These are phyloP conservation scores for Boletus austroedulis DNA, from an alignment of 1,284 basidiomycete species.

Conservation along the genomic window DNA sequence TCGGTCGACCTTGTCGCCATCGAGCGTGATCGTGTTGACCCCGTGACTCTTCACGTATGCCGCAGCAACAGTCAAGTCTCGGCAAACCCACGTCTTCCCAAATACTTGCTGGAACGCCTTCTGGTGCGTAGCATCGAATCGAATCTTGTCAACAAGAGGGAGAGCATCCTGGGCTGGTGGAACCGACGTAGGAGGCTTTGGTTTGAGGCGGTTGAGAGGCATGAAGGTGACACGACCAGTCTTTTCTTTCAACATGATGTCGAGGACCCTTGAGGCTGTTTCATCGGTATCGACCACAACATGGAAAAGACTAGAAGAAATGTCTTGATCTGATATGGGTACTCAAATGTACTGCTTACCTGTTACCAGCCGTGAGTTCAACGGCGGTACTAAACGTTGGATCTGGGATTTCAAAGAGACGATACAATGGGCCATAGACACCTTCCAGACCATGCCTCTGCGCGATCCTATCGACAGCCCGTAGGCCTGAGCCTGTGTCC, in stretches of 20 bases:
- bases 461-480: conserved; percentile 81
- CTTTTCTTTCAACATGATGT: conserved; percentile 90
- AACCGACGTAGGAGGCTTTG: conserved; percentile 55
- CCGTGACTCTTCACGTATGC: conserved; percentile 93
- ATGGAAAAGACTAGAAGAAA: conserved; percentile 75
- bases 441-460: conserved; percentile 70
- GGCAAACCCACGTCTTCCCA: conserved; percentile 94
- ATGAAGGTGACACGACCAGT: conserved; percentile 97
- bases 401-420: conserved; percentile 89
- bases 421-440: conserved; percentile 93
- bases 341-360: conserved; percentile 45
- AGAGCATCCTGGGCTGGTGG: conserved; percentile 88
- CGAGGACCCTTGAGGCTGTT: conserved; percentile 84
- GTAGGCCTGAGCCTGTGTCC: conserved; percentile 88
- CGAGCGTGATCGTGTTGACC: conserved; percentile 95
- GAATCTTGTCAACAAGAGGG: conserved; percentile 82
- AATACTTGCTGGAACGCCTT: conserved; percentile 99
- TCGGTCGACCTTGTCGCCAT: conserved; percentile 96
- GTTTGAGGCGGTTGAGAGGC: conserved; percentile 95
- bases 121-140: conserved; percentile 67
- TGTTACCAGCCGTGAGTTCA: conserved; percentile 92
- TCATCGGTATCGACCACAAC: conserved; percentile 96
- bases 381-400: conserved; percentile 89
- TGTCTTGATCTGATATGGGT: neutral
- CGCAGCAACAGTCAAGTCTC: conserved; percentile 87